Conservation (phyloP, 179 eudicot species). For the Actinidia chinensis region DNA sequence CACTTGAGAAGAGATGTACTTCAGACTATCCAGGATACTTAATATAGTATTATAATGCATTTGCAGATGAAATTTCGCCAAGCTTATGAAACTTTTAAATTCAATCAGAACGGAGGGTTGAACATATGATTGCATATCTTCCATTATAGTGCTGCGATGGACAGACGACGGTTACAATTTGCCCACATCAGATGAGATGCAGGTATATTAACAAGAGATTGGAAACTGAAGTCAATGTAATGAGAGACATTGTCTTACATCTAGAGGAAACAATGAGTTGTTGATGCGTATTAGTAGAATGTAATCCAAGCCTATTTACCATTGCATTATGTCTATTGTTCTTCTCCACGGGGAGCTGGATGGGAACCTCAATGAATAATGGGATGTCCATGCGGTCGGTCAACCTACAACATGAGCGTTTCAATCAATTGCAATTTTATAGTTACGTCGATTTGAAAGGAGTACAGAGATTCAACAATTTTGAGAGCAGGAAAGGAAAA, state of each 20-base stretch:
- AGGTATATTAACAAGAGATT: background rate
- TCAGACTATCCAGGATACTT: too few relatives aligned
- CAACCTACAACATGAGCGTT: too few relatives aligned
- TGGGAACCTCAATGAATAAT: background rate
- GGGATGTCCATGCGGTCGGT: background rate
- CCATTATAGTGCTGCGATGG: background rate
- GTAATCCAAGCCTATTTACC: background rate
- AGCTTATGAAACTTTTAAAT: background rate
- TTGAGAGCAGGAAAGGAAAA: background rate
- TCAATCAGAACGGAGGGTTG: background rate
- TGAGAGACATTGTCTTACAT: too few relatives aligned
- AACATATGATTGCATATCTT: background rate
- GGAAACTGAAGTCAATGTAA: background rate
- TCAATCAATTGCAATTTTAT: background rate
- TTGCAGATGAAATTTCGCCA: too few relatives aligned
- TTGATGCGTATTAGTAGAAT: too few relatives aligned
- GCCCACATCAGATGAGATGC: background rate
- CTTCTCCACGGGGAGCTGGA: conserved; percentile 1
- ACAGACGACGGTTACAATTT: background rate
- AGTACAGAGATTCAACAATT: background rate
- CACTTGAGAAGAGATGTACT: too few relatives aligned
- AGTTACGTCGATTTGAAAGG: background rate
- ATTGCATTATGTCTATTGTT: conserved; percentile 5
- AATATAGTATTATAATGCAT: too few relatives aligned
- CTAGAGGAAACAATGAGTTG: too few relatives aligned